Conservation (phyloP, 768 basidiomycete species). For the Russula earlei region DNA sequence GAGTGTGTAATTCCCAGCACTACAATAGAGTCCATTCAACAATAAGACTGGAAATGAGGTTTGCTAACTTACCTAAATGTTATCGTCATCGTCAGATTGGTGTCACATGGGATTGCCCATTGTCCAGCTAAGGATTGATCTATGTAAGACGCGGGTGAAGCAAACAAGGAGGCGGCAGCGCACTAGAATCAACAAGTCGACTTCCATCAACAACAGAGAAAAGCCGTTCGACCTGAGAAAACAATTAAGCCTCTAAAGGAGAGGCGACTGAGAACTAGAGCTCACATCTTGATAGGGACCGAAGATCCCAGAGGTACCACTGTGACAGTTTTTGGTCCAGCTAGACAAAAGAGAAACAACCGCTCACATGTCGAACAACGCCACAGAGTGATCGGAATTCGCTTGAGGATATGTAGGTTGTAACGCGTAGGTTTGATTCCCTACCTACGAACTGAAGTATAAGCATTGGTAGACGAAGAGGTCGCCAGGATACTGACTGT, state of each 20-base stretch:
- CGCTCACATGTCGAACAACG: slow-evolving; percentile 65
- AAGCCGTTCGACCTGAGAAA: slow-evolving; percentile 51
- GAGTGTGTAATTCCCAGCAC: slow-evolving; percentile 45
- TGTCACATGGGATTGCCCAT: slow-evolving; percentile 71
- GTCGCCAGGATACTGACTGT: slow-evolving; percentile 33
- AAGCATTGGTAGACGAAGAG: not conserved
- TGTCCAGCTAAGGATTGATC: slow-evolving; percentile 38
- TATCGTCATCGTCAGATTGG: slow-evolving; percentile 47
- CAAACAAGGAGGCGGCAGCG: slow-evolving; percentile 17
- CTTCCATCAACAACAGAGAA: slow-evolving; percentile 51
- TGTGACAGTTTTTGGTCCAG: slow-evolving; percentile 23
- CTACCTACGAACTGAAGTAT: not conserved
- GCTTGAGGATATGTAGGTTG: slow-evolving; percentile 54
- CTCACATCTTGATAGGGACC: slow-evolving; percentile 73
- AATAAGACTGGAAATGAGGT: not conserved
- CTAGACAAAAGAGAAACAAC: not conserved
- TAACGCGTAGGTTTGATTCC: slow-evolving; percentile 33
- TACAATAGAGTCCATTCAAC: slow-evolving; percentile 19
- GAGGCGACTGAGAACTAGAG: not conserved
- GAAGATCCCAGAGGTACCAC: slow-evolving; percentile 62
- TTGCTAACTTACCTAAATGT: slow-evolving; percentile 51
- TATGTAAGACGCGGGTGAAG: not conserved
- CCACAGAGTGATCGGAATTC: slow-evolving; percentile 48
- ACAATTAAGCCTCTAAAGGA: not conserved
- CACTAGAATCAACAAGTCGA: slow-evolving; percentile 58